Conservation (phyloP, 139 green algal genomes). For the Coccomyxa sp. region DNA sequence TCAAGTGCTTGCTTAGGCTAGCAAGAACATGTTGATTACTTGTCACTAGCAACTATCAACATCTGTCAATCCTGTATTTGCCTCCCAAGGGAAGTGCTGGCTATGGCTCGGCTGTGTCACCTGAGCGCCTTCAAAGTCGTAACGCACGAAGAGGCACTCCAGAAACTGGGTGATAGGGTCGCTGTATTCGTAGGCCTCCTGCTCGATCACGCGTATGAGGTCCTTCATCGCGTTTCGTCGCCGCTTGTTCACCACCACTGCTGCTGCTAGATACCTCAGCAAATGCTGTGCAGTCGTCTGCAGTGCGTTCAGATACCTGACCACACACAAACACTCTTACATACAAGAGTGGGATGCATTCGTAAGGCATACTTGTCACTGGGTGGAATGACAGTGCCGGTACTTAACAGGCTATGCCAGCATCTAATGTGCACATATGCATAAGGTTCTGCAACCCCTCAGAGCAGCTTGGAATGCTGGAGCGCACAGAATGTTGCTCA, state of each 20-base stretch:
- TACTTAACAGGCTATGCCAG: not conserved
- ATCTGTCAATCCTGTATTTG: too few species aligned
- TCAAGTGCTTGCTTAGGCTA: too few species aligned
- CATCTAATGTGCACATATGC: not conserved
- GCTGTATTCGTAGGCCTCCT: constrained; percentile 59
- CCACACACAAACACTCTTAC: not conserved
- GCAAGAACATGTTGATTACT: too few species aligned
- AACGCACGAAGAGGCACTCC: constrained; percentile 85
- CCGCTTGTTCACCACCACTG: constrained; percentile 90
- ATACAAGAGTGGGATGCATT: not conserved
- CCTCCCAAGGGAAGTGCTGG: too few species aligned
- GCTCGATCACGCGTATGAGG: constrained; percentile 61
- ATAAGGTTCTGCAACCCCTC: too few species aligned
- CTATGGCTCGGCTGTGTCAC: constrained; percentile 51
- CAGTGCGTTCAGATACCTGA: constrained; percentile 78
- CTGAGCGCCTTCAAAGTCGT: constrained; percentile 97
- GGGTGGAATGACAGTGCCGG: not conserved
- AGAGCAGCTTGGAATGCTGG: too few species aligned
- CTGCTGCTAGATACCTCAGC: constrained; percentile 87
- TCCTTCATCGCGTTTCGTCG: constrained; percentile 86
- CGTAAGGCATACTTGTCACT: not conserved
- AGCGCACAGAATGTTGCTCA: too few species aligned
- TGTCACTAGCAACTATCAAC: too few species aligned
- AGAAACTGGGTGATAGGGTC: constrained; percentile 93
- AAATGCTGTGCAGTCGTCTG: constrained; percentile 90